Evolutionary conservation across 768 basidiomycete species (phyloP).

Genomic region (Cystobasidium tubakii): DNA sequence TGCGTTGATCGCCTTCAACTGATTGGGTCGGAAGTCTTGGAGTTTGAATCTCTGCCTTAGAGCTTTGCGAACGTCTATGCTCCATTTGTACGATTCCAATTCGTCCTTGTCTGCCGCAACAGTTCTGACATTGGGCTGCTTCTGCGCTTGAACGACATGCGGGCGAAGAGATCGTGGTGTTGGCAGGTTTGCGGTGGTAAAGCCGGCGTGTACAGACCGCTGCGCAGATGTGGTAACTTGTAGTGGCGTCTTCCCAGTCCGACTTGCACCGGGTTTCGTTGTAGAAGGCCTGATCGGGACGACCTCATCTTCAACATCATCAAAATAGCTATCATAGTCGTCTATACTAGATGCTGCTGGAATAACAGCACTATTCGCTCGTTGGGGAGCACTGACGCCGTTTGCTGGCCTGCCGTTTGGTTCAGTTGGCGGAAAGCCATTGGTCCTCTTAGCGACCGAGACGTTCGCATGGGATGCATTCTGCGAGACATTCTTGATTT

Average conservation of each 20-base stretch:
- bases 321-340: background rate
- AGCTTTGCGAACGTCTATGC: constrained; percentile 56
- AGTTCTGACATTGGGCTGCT: background rate
- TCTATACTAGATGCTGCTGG: background rate
- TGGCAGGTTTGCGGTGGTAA: background rate
- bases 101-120: background rate
- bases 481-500: background rate
- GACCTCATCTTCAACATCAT: background rate
- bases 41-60: constrained; percentile 63
- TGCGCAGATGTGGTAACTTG: background rate
- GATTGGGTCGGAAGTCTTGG: constrained; percentile 67
- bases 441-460: too few relatives aligned
- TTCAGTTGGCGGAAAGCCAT: too few relatives aligned
- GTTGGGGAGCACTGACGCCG: background rate
- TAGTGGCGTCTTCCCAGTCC: background rate
- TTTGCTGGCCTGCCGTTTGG: background rate
- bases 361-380: background rate
- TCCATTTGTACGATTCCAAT: constrained; percentile 40
- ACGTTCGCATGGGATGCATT: too few relatives aligned
- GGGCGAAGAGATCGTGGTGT: background rate
- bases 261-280: background rate
- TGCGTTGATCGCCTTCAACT: constrained; percentile 76
- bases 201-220: background rate
- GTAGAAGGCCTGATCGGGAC: background rate
- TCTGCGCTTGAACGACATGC: background rate